Evolutionary conservation across 306 rosid genomes (phyloP), one percentile per base, ranked within the genome.

Genomic region (Quercus alba): DNA sequence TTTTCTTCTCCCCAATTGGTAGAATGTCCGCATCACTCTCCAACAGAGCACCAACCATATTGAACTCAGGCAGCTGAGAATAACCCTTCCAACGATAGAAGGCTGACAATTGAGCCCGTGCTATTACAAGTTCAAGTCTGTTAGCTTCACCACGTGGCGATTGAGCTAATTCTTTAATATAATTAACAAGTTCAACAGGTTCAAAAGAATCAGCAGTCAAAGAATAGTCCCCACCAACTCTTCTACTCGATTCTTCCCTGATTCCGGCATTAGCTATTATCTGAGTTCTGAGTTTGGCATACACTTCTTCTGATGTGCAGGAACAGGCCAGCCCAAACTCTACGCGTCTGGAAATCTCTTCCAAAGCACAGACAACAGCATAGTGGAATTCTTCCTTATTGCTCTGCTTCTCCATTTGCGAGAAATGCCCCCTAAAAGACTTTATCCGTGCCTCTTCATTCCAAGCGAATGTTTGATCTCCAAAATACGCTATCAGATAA

Each of bases 381-480:
- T 61, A 35, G 11, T 70, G 89, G 77, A 94, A 91, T 59, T 59
- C 80, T 77, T 86, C 90, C 73, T 56, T 56, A 74, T 76, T 64
- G 75, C 87, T 86, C 82, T 90, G 93, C 84, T 87, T 93, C 76
- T 76, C 90, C 95, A 93, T 82, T 82, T 86, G 88, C 3, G 85
- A 80, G 81, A 92, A 94, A 82, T 90, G 82, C 63, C 80, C 81
- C 46, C 69, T 73, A 78, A 92, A 94, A 20, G 92, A 88, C 86
- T 93, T 94, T 80, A 94, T 85, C 83, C 6, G 78, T 14, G 89
- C 80, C n/a, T 77, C 86, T 21, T 93, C 97, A 70, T 90, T 92
- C 99, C 99, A 94, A 54, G 94, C 90, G 59, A 94, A 94, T 80
- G 97, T 82, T 63, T 78, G 81, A 83, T 91, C 97, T 70, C 97